Conservation (phyloP, 495 filamentous ascomycete species). For the Neurospora sp. region DNA sequence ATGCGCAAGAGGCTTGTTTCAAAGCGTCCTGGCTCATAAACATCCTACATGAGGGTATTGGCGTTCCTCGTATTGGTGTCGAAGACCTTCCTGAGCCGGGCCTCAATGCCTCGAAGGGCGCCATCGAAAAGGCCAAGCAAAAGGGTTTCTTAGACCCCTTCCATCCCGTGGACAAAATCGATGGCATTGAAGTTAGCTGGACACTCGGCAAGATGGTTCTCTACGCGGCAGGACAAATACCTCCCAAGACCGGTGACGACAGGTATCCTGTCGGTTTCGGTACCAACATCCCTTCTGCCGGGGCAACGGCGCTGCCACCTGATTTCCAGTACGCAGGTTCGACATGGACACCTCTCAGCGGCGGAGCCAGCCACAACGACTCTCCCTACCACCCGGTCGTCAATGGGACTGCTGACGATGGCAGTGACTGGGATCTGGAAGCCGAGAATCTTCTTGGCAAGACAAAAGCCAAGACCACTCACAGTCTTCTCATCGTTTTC, state of each 20-base stretch:
- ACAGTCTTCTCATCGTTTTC: constrained; percentile 67
- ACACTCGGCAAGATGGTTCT: constrained; percentile 96
- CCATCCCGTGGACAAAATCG: constrained; percentile 87
- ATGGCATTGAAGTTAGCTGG: constrained; percentile 93
- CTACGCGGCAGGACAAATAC: constrained; percentile 84
- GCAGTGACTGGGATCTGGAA: constrained; percentile 49
- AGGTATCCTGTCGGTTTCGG: constrained; percentile 81
- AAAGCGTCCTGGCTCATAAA: constrained; percentile 98
- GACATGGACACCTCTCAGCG: constrained; percentile 33
- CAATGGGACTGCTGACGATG: constrained; percentile 6
- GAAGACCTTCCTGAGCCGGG: constrained; percentile 41
- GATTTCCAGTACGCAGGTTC: constrained; percentile 85
- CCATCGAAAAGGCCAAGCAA: constrained; percentile 57
- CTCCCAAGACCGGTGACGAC: constrained; percentile 44
- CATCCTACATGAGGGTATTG: constrained; percentile 89
- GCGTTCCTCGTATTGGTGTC: constrained; percentile 79
- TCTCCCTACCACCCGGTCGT: neutral
- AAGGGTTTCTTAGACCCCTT: constrained; percentile 84
- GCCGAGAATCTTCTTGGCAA: constrained; percentile 55
- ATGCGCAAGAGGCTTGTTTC: constrained; percentile 83
- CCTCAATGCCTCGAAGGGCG: constrained; percentile 68
- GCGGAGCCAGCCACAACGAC: constrained; percentile 35
- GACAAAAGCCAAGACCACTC: constrained; percentile 59
- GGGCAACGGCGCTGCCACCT: constrained; percentile 41
- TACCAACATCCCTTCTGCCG: constrained; percentile 45